phyloP scores from a whole-genome alignment of 805 yeast species.

The Suhomyces sp. region DNA sequence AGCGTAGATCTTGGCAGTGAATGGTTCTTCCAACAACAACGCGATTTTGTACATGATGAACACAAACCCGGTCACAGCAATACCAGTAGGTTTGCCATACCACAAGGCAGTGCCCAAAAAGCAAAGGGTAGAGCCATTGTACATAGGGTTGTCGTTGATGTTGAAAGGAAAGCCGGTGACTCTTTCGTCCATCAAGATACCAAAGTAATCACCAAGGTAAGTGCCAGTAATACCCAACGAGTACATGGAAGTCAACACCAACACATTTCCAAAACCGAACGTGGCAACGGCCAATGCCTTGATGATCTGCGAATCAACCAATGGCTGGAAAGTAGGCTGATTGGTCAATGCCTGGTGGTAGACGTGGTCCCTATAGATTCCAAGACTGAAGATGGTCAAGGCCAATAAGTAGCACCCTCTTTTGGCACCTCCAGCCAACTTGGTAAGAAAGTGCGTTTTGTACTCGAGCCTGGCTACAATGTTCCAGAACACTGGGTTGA shows the following conservation, averaged over 20 bases:
- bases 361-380: conserved; percentile 74
- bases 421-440: conserved; percentile 61
- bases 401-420: conserved; percentile 87
- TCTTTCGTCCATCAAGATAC: conserved; percentile 86
- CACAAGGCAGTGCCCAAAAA: conserved; percentile 89
- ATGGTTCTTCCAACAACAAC: conserved; percentile 89
- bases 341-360: conserved; percentile 66
- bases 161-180: conserved; percentile 94
- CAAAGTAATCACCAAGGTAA: conserved; percentile 95
- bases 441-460: conserved; percentile 72
- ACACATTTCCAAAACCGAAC: conserved; percentile 70
- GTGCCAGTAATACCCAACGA: conserved; percentile 94
- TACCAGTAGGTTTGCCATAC: conserved; percentile 88
- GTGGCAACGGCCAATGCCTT: conserved; percentile 50
- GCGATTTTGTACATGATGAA: conserved; percentile 82
- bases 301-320: conserved; percentile 38
- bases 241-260: conserved; percentile 85
- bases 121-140: conserved; percentile 84
- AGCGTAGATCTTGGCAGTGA: conserved; percentile 89
- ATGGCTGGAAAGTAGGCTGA: conserved; percentile 65
- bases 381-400: conserved; percentile 75
- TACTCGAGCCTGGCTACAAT: conserved; percentile 85
- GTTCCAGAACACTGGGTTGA: conserved; percentile 97
- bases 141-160: conserved; percentile 92
- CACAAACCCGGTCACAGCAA: conserved; percentile 69